Evolutionary conservation across 2,329 filamentous ascomycete species (phyloP).

Genomic region (Colletotrichum phormii): DNA sequence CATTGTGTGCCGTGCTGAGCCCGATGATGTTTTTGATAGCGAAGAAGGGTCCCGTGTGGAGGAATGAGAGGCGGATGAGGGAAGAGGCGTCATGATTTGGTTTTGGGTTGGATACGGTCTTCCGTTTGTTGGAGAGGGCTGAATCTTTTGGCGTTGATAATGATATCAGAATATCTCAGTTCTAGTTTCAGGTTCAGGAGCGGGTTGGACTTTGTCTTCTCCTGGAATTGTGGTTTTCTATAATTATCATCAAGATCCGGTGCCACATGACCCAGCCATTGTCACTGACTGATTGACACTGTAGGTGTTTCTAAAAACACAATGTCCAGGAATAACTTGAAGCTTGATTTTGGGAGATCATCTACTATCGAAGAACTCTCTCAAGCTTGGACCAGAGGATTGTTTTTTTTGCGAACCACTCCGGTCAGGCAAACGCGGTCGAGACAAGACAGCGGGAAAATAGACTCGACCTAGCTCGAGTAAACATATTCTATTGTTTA

Average conservation of each 20-base stretch:
- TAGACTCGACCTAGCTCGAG: neutral
- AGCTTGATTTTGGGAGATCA: neutral
- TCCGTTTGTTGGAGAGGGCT: neutral
- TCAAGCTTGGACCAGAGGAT: neutral
- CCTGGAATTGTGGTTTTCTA: neutral
- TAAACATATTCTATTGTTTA: neutral
- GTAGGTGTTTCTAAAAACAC: too few species aligned
- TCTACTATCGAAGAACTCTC: neutral
- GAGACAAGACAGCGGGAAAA: neutral
- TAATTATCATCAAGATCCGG: neutral
- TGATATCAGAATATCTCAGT: neutral
- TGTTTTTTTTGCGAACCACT: neutral
- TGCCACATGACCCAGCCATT: neutral
- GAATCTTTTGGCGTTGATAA: neutral
- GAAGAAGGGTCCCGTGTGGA: constrained; percentile 61
- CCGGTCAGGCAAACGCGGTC: neutral
- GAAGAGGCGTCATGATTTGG: constrained; percentile 21
- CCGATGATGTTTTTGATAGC: constrained; percentile 63
- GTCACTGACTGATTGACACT: neutral
- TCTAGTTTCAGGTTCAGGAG: neutral
- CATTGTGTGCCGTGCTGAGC: constrained; percentile 60
- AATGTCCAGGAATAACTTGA: neutral
- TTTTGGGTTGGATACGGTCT: neutral
- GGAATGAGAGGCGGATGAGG: constrained; percentile 60
- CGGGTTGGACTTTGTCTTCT: neutral